Evolutionary conservation across 2,329 filamentous ascomycete genomes (phyloP).

Genomic region (Penicillium sp.): DNA sequence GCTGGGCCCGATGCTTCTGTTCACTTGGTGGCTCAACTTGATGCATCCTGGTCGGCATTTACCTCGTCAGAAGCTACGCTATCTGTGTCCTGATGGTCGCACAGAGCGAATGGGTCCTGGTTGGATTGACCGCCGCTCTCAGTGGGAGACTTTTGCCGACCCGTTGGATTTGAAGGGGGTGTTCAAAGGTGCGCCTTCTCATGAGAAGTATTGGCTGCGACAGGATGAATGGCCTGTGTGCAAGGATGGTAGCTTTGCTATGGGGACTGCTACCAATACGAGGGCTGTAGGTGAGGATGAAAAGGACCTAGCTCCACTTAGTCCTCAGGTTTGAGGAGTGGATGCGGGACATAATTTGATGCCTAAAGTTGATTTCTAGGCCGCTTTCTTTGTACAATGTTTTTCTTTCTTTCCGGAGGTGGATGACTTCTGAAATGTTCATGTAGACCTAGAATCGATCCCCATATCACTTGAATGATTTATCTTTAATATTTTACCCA

Average conservation of each 20-base stretch:
- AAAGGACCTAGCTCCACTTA: not conserved
- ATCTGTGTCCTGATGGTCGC: slow-evolving; percentile 29
- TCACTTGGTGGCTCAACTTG: slow-evolving; percentile 37
- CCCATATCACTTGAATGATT: no score
- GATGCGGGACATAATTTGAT: not conserved
- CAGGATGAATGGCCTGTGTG: slow-evolving; percentile 29
- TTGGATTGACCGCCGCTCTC: slow-evolving; percentile 30
- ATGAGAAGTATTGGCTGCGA: slow-evolving; percentile 32
- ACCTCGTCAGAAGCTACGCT: slow-evolving; percentile 27
- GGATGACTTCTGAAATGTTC: not conserved
- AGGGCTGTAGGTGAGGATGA: not conserved
- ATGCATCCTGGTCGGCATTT: slow-evolving; percentile 37
- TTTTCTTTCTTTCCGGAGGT: not conserved
- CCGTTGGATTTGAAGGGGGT: slow-evolving; percentile 28
- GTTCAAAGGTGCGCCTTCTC: slow-evolving; percentile 24
- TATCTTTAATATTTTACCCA: no score
- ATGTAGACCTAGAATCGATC: not conserved
- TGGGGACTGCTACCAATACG: slow-evolving; percentile 23
- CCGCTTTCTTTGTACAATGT: not conserved
- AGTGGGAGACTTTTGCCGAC: slow-evolving; percentile 30
- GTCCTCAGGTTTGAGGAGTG: not conserved
- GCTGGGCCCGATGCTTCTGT: slow-evolving; percentile 36
- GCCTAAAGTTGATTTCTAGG: not conserved
- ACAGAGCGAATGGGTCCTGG: slow-evolving; percentile 35
- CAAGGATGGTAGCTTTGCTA: slow-evolving; percentile 28